phyloP scores from a whole-genome alignment of 169 alveolate genomes.

The Theileria equi region DNA sequence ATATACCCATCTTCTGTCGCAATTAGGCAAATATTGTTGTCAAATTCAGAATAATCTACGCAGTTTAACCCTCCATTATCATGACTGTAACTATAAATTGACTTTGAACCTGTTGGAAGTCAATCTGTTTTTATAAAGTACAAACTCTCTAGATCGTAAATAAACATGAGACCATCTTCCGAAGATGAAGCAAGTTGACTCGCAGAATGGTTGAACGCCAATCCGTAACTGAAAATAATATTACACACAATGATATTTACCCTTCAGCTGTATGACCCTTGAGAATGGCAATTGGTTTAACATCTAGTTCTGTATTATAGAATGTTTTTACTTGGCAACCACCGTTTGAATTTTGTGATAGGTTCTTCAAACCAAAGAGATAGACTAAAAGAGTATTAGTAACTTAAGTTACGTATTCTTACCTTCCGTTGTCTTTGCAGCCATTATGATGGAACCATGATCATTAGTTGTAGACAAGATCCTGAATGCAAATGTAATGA shows the following conservation, averaged over 20 bases:
- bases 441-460: conserved; percentile 20
- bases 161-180: conserved; percentile 47
- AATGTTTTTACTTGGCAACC: neutral
- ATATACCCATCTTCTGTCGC: conserved; percentile 62
- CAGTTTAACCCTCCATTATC: conserved; percentile 39
- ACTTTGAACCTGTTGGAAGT: conserved; percentile 1
- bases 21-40: conserved; percentile 18
- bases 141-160: conserved; percentile 41
- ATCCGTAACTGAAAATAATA: conserved; percentile 27
- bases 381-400: conserved; percentile 16
- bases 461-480: conserved; percentile 34
- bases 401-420: neutral
- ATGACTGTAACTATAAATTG: conserved; percentile 28
- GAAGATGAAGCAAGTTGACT: conserved; percentile 50
- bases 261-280: conserved; percentile 51
- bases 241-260: neutral
- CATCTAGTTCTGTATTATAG: neutral
- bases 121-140: neutral
- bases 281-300: conserved; percentile 23
- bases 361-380: conserved; percentile 26
- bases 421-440: conserved; percentile 60
- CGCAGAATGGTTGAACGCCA: conserved; percentile 35
- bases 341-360: conserved; percentile 15
- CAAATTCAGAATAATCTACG: conserved; percentile 30
- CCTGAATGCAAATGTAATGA: conserved; percentile 1